Evolutionary conservation across 441 rosid genomes (phyloP).

Genomic region (Dalechampia spathulata): DNA sequence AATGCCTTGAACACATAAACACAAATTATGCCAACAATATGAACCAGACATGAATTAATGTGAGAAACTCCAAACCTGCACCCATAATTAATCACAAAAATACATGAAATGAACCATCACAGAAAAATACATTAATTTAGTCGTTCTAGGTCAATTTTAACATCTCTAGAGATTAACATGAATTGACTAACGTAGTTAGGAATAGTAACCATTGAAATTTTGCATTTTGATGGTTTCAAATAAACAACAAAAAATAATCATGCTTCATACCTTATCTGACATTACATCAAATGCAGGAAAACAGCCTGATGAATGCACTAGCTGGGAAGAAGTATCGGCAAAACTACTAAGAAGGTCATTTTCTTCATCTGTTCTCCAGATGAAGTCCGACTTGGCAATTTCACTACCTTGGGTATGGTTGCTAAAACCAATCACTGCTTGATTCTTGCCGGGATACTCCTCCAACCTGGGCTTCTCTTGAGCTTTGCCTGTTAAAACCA

Average conservation of each 20-base stretch:
- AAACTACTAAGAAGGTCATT: conserved; percentile 24
- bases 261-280: conserved; percentile 41
- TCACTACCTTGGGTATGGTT: conserved; percentile 21
- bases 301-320: conserved; percentile 28
- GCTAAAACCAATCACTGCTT: conserved; percentile 18
- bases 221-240: neutral
- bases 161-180: neutral
- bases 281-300: conserved; percentile 28
- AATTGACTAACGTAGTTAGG: neutral
- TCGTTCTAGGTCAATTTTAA: no score
- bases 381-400: conserved; percentile 23
- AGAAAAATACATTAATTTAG: no score
- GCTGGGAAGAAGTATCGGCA: conserved; percentile 28
- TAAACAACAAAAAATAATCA: neutral
- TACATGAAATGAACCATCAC: no score
- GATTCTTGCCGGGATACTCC: conserved; percentile 22
- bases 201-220: neutral
- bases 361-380: conserved; percentile 38
- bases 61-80: neutral
- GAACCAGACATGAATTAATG: neutral
- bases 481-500: conserved; percentile 16
- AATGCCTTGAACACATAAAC: neutral
- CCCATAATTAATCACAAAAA: no score
- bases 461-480: conserved; percentile 18
- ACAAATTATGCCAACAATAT: neutral